Percentiles rank a stretch among this genome's conserved stretches.
Evolutionary conservation across 2,329 filamentous ascomycete species (phyloP).

Genomic region (Zopfia rhizophila): DNA sequence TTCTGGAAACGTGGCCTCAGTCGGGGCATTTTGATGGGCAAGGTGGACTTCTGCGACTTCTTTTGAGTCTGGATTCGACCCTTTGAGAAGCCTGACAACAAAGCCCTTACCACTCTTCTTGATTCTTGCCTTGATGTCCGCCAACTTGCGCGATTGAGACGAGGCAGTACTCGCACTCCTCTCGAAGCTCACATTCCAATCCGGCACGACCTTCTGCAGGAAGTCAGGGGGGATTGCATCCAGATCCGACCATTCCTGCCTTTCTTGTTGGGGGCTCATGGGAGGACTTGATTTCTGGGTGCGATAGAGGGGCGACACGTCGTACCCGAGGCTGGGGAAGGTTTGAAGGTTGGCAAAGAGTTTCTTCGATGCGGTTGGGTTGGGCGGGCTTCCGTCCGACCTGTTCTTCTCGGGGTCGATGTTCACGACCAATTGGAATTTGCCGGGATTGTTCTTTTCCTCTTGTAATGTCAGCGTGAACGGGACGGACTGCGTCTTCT

Average conservation of each 20-base stretch:
- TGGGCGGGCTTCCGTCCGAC: conserved; percentile 13
- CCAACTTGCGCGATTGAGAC: conserved; percentile 35
- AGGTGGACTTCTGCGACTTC: conserved; percentile 43
- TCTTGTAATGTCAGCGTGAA: conserved; percentile 45
- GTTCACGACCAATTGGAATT: conserved; percentile 44
- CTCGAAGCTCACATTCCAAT: conserved; percentile 41
- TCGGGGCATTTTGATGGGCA: conserved; percentile 9
- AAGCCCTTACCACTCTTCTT: conserved; percentile 48
- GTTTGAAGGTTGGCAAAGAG: conserved; percentile 25
- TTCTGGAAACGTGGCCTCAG: conserved; percentile 21
- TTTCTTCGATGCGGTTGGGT: conserved; percentile 19
- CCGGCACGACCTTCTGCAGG: conserved; percentile 41
- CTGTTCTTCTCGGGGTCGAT: conserved; percentile 31
- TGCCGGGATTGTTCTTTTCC: conserved; percentile 41
- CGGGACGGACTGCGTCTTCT: conserved; percentile 37
- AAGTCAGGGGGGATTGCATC: conserved; percentile 41
- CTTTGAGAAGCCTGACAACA: conserved; percentile 42
- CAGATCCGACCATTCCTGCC: conserved; percentile 41
- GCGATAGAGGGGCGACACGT: conserved; percentile 29
- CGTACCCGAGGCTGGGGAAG: conserved; percentile 26
- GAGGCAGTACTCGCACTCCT: conserved; percentile 39
- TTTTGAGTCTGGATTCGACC: conserved; percentile 32
- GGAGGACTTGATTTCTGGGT: conserved; percentile 37
- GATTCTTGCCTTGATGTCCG: conserved; percentile 44
- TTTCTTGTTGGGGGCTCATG: conserved; percentile 34